Percentiles rank a stretch among this genome's conserved stretches.
phyloP scores from a whole-genome alignment of 129 eudicot genomes.

The Escallonia rubra region DNA sequence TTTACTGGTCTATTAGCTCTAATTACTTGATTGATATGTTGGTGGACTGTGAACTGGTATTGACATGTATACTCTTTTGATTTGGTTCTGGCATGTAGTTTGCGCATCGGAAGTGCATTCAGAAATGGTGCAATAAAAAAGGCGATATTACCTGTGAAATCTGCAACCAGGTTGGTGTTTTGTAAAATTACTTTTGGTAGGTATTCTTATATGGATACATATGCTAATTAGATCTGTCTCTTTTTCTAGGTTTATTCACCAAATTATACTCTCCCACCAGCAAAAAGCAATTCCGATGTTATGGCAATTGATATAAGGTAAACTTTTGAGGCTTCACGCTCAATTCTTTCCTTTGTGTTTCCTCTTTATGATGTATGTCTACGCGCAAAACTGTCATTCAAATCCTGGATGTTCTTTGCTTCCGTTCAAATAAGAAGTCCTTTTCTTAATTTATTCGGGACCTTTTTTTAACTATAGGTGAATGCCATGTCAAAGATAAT shows the following conservation, averaged over 20 bases:
- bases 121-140: conserved; percentile 85
- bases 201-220: not conserved
- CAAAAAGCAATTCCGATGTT: conserved; percentile 50
- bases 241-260: conserved; percentile 56
- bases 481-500: no score
- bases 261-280: conserved; percentile 56
- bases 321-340: not conserved
- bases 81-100: conserved; percentile 33
- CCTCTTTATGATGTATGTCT: no score
- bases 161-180: conserved; percentile 54
- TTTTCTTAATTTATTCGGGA: no score
- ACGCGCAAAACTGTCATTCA: no score
- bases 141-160: conserved; percentile 86
- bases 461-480: no score
- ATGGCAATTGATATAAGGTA: conserved; percentile 76
- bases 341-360: not conserved
- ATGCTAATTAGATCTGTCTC: no score
- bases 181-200: not conserved
- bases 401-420: no score
- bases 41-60: not conserved
- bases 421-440: no score
- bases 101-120: conserved; percentile 91
- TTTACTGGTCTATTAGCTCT: not conserved
- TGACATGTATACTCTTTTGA: not conserved
- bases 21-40: not conserved